Percentiles rank a stretch among this genome's conserved stretches.
These are phyloP conservation scores for Cutaneotrichosporon daszewskae DNA, from an alignment of 1,284 basidiomycete species.

Conservation along the genomic window DNA sequence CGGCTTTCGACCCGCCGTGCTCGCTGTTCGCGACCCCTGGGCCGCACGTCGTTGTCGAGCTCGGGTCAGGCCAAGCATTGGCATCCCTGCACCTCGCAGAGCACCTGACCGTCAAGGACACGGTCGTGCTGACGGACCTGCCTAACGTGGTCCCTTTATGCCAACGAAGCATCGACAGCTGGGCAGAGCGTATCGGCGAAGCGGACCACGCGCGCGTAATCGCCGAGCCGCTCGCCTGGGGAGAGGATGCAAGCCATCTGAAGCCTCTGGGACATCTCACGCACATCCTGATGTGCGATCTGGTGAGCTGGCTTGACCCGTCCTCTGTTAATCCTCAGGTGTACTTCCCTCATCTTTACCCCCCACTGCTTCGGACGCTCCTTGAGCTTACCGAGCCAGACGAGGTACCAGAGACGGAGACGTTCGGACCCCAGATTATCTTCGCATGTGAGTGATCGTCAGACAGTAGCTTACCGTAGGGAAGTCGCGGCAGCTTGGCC, in stretches of 20 bases:
- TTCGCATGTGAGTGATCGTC: constrained; percentile 33
- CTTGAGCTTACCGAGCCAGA: constrained; percentile 35
- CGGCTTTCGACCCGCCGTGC: constrained; percentile 34
- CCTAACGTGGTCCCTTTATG: constrained; percentile 40
- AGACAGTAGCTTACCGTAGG: constrained; percentile 19
- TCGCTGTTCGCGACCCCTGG: constrained; percentile 22
- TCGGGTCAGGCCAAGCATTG: constrained; percentile 43
- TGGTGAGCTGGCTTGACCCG: constrained; percentile 30
- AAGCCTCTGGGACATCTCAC: constrained; percentile 22
- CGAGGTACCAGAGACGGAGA: constrained; percentile 5
- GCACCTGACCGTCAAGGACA: constrained; percentile 21
- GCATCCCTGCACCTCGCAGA: constrained; percentile 37
- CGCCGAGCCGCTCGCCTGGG: constrained; percentile 37
- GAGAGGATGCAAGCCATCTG: constrained; percentile 19
- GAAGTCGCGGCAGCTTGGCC: constrained; percentile 36
- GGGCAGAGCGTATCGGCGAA: constrained; percentile 7
- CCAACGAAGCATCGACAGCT: constrained; percentile 24
- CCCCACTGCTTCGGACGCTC: constrained; percentile 34
- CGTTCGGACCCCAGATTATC: constrained; percentile 40
- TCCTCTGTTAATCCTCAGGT: constrained; percentile 26
- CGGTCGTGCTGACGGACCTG: constrained; percentile 39
- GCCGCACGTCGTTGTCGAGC: constrained; percentile 32
- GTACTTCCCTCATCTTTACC: constrained; percentile 45
- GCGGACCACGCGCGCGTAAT: constrained; percentile 13
- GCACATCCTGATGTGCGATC: constrained; percentile 43